phyloP scores from a whole-genome alignment of 2,329 filamentous ascomycete genomes.

The Achaetomium macrosporum region DNA sequence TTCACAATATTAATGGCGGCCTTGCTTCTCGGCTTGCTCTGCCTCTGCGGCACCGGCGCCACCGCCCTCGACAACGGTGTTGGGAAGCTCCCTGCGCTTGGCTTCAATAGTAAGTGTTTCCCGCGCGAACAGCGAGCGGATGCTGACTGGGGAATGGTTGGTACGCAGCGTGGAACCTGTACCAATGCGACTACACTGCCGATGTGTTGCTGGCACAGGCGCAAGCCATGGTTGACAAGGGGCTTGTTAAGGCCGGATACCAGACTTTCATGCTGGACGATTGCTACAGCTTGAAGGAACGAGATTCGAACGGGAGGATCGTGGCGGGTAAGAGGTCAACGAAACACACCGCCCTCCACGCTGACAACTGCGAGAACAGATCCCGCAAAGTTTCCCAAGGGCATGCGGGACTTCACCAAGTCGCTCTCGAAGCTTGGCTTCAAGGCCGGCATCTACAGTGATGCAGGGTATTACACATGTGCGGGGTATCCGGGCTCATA shows the following conservation, averaged over 20 bases:
- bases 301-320: constrained; percentile 2
- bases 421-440: constrained; percentile 8
- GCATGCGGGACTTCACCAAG: constrained; percentile 13
- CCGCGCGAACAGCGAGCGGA: not conserved
- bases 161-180: not conserved
- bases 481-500: constrained; percentile 11
- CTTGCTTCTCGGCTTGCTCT: not conserved
- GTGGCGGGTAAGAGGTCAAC: constrained; percentile 3
- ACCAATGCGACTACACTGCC: constrained; percentile 11
- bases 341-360: not conserved
- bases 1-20: not conserved
- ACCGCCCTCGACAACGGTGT: constrained; percentile 10
- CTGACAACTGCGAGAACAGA: not conserved
- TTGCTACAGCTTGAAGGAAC: constrained; percentile 10
- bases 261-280: constrained; percentile 15
- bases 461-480: constrained; percentile 11
- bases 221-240: constrained; percentile 10
- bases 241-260: constrained; percentile 12
- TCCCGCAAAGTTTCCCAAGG: constrained; percentile 11
- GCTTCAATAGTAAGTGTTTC: constrained; percentile 9
- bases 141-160: not conserved
- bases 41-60: not conserved
- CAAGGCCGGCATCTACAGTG: constrained; percentile 13
- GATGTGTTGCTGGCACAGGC: constrained; percentile 8
- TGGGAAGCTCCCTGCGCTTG: constrained; percentile 11